Evolutionary conservation across 768 basidiomycete species (phyloP).

Genomic region (Royoungia palumana): DNA sequence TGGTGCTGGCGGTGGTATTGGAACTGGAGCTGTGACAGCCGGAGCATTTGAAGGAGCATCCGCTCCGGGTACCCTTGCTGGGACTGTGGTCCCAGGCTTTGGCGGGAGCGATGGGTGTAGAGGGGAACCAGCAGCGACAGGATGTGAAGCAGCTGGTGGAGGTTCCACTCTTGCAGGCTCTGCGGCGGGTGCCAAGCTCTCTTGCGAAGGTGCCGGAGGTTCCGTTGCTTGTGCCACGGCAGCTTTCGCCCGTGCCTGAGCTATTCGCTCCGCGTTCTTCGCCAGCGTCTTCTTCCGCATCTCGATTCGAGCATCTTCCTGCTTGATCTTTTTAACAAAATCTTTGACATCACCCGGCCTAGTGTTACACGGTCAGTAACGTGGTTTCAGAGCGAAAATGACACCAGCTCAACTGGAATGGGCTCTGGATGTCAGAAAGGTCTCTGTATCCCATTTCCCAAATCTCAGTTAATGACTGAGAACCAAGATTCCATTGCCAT

Average conservation of each 20-base stretch:
- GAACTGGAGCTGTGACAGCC: slow-evolving; percentile 2
- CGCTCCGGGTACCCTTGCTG: slow-evolving; percentile 30
- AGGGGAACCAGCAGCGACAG: slow-evolving; percentile 36
- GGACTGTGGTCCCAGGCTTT: slow-evolving; percentile 52
- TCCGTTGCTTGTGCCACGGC: slow-evolving; percentile 30
- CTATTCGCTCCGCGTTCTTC: slow-evolving; percentile 36
- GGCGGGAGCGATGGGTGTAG: slow-evolving; percentile 72
- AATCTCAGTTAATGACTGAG: slow-evolving; percentile 70
- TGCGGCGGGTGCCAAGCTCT: slow-evolving; percentile 1
- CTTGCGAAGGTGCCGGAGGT: slow-evolving; percentile 15
- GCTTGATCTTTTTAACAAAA: slow-evolving; percentile 67
- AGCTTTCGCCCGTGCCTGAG: slow-evolving; percentile 43
- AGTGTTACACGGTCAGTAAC: slow-evolving; percentile 3
- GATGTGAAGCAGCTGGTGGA: not conserved
- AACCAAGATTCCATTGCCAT: slow-evolving; percentile 66
- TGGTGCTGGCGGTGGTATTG: slow-evolving; percentile 12
- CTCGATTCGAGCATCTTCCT: slow-evolving; percentile 61
- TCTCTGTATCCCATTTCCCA: slow-evolving; percentile 81
- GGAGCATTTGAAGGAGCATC: slow-evolving; percentile 30
- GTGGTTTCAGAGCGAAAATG: slow-evolving; percentile 1
- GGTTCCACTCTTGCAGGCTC: slow-evolving; percentile 24
- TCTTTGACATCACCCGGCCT: slow-evolving; percentile 74
- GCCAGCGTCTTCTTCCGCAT: slow-evolving; percentile 42
- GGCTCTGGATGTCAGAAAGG: slow-evolving; percentile 57
- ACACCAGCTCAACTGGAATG: slow-evolving; percentile 56